Conservation (phyloP, 2,329 filamentous ascomycete genomes). For the Thelonectria olida region DNA sequence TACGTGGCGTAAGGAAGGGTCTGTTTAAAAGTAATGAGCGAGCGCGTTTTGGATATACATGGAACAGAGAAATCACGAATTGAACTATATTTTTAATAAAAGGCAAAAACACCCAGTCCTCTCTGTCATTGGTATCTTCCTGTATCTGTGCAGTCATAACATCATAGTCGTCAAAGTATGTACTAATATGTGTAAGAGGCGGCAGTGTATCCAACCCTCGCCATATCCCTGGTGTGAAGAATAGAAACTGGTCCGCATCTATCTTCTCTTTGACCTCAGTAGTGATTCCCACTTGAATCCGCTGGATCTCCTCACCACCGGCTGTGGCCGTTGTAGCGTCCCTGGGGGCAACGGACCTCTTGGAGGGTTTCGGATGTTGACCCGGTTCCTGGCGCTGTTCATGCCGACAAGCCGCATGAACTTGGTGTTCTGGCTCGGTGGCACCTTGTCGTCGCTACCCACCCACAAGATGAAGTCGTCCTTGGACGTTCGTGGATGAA, state of each 20-base stretch:
- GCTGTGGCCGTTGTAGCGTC: constrained; percentile 10
- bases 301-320: constrained; percentile 17
- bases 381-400: constrained; percentile 7
- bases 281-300: constrained; percentile 39
- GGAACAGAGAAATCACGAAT: neutral
- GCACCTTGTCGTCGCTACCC: constrained; percentile 40
- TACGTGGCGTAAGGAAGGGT: neutral
- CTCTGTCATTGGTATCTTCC: constrained; percentile 34
- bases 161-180: constrained; percentile 34
- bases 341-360: neutral
- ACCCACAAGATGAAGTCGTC: constrained; percentile 50
- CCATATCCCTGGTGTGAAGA: constrained; percentile 15
- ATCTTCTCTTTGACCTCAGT: constrained; percentile 36
- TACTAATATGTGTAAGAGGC: constrained; percentile 6
- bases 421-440: constrained; percentile 51
- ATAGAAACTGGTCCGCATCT: neutral
- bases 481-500: constrained; percentile 51
- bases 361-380: constrained; percentile 4
- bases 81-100: neutral
- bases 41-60: neutral
- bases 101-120: neutral
- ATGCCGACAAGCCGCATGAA: constrained; percentile 43
- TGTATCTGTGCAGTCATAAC: constrained; percentile 31
- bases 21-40: neutral
- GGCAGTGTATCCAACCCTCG: constrained; percentile 6